These are phyloP conservation scores for Phytopythium delawarense DNA, from an alignment of 352 stramenopile species.

Conservation along the genomic window DNA sequence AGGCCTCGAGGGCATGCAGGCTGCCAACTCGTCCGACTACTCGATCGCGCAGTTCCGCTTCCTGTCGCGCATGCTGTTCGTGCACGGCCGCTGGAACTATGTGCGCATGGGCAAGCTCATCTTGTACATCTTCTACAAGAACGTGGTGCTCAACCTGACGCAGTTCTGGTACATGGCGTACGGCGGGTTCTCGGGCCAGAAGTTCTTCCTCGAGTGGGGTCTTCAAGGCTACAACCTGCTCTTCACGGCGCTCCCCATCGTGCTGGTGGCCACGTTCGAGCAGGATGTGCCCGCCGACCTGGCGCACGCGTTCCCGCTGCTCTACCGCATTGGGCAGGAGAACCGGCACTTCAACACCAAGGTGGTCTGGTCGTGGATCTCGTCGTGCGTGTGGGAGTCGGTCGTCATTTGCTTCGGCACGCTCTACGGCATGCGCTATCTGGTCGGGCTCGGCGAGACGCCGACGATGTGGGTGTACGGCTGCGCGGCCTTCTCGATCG, in stretches of 20 bases:
- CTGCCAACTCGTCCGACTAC: conserved; percentile 93
- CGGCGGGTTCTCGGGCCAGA: conserved; percentile 84
- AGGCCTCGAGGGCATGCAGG: conserved; percentile 93
- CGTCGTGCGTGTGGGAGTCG: conserved; percentile 80
- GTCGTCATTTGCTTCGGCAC: conserved; percentile 81
- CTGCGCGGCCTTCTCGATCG: conserved; percentile 90
- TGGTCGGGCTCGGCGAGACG: conserved; percentile 80
- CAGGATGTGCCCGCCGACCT: conserved; percentile 76
- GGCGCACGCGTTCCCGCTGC: conserved; percentile 61
- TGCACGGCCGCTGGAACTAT: conserved; percentile 95
- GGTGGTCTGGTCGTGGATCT: conserved; percentile 79
- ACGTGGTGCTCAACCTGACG: conserved; percentile 93
- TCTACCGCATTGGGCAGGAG: conserved; percentile 83
- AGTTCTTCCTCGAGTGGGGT: conserved; percentile 84
- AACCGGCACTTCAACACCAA: conserved; percentile 86
- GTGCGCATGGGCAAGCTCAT: conserved; percentile 91
- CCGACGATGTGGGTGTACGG: conserved; percentile 93
- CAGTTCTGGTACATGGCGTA: conserved; percentile 95
- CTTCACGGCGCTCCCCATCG: conserved; percentile 83
- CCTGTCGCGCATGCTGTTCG: conserved; percentile 86
- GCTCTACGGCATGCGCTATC: conserved; percentile 77
- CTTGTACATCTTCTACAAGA: conserved; percentile 96
- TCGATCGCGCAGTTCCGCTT: conserved; percentile 94
- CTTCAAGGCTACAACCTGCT: conserved; percentile 88
- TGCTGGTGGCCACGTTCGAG: conserved; percentile 81